Conservation (phyloP, 768 basidiomycete species). For the Xanthoconium purpureum region DNA sequence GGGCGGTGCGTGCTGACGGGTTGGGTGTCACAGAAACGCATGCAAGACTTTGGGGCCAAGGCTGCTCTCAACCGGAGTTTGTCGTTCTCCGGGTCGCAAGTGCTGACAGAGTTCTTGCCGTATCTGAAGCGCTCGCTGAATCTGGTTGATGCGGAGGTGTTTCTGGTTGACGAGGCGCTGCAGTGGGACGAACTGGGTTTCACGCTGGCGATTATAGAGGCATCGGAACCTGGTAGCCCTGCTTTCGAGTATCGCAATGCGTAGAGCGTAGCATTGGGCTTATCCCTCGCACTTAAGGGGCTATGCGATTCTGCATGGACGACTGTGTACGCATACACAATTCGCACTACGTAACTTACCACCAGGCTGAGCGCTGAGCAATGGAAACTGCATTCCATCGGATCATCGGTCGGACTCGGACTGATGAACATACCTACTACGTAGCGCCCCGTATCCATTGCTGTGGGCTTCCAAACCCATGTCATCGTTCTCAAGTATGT, state of each 20-base stretch:
- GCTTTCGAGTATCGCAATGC: conserved; percentile 88
- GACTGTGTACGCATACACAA: too few species aligned
- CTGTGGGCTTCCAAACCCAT: too few species aligned
- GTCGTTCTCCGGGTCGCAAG: conserved; percentile 77
- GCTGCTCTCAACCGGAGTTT: conserved; percentile 80
- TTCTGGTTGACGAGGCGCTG: conserved; percentile 66
- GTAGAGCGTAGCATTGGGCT: conserved; percentile 5
- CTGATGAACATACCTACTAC: too few species aligned
- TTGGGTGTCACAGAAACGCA: conserved; percentile 60
- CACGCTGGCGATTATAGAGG: conserved; percentile 67
- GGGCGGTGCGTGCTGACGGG: not conserved
- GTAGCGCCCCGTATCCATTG: too few species aligned
- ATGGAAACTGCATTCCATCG: too few species aligned
- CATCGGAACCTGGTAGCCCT: conserved; percentile 85
- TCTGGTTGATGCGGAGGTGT: conserved; percentile 66
- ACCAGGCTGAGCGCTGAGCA: too few species aligned
- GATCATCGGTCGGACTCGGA: too few species aligned
- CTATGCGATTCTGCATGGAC: too few species aligned
- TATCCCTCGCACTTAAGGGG: too few species aligned
- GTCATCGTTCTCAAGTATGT: too few species aligned
- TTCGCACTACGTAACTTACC: too few species aligned
- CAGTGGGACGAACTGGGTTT: conserved; percentile 55
- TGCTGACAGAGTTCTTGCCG: conserved; percentile 66
- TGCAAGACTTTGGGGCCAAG: conserved; percentile 68
- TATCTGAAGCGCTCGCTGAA: conserved; percentile 79